Evolutionary conservation across 148 eudicot species (phyloP), one percentile per base, ranked within the genome.

Genomic region (Hydrangea macrophylla): DNA sequence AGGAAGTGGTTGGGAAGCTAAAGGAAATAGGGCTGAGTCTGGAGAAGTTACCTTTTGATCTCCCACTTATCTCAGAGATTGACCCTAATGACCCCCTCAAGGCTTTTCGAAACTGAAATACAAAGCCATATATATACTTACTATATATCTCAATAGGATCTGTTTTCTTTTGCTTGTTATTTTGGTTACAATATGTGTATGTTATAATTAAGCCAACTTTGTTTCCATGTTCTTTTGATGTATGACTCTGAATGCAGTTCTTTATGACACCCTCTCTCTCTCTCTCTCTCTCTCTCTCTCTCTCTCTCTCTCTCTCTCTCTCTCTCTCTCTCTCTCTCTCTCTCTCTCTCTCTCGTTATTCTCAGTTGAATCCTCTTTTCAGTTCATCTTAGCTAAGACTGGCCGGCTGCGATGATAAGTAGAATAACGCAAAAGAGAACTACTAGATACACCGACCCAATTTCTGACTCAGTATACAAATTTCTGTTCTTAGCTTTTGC

Each of bases 31-130:
- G 86, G 51, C 64, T 87, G 64, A 75, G 86, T 66, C 78, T 80
- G 44, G 93, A 92, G 75, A 78, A 69, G 68, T 68, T 92, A 40
- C 86, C 86, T 0, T 72, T 71, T 32, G 89, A 92, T 81, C 96
- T 85, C 45, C 96, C 92, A 13, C 81, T 79, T 63, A 51, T 87
- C 9, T 56, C 76, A 5, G 83, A 87, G 50, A 82, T 92, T 23
- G 81, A 92, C 70, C 85, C 80, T 27, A 75, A 79, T 11, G 84
- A 89, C 48, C 92, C 93, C 51, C 83, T 92, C 35, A 79, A 79
- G 72, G 72, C 82, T 70, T 87, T 92, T 57, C 10, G 57, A 8
- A 69, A 71, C 24, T 83, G 78, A 78, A 33, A 8, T n/a, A n/a
- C n/a, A n/a, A n/a, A n/a, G n/a, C 17, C 24, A 13, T 40, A 23